Evolutionary conservation across 2,329 filamentous ascomycete genomes (phyloP).

Genomic region (Pochonia chlamydosporia): DNA sequence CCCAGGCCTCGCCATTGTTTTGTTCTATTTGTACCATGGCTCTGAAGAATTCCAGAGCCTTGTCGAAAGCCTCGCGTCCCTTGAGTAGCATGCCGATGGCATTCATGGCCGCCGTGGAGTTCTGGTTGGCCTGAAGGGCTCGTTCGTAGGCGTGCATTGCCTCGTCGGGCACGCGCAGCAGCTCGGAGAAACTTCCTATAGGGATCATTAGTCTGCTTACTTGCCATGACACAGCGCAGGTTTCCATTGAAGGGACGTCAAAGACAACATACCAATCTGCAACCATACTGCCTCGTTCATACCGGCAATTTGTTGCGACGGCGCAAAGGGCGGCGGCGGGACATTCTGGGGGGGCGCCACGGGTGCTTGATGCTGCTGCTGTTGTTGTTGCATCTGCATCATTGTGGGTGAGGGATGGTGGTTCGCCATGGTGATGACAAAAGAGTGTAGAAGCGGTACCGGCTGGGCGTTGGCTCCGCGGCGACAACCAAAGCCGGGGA

Average conservation of each 20-base stretch:
- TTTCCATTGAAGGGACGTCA: slow-evolving; percentile 5
- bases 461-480: not conserved
- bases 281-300: slow-evolving; percentile 90
- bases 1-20: slow-evolving; percentile 93
- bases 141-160: slow-evolving; percentile 88
- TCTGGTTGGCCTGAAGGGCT: slow-evolving; percentile 79
- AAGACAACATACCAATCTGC: slow-evolving; percentile 67
- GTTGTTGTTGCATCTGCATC: slow-evolving; percentile 55
- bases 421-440: slow-evolving; percentile 55
- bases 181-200: slow-evolving; percentile 75
- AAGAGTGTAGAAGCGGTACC: not conserved
- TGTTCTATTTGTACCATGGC: slow-evolving; percentile 85
- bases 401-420: slow-evolving; percentile 78
- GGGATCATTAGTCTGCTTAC: not conserved
- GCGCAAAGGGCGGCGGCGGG: slow-evolving; percentile 52
- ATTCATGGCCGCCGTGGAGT: slow-evolving; percentile 88
- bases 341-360: slow-evolving; percentile 50
- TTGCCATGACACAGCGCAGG: not conserved
- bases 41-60: slow-evolving; percentile 88
- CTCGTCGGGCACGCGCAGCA: slow-evolving; percentile 82
- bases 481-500: not conserved
- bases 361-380: slow-evolving; percentile 49
- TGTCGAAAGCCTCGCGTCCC: slow-evolving; percentile 87
- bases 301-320: slow-evolving; percentile 68
- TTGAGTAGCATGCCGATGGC: slow-evolving; percentile 88